Evolutionary conservation across 176 grass and related monocot genomes (phyloP).

Genomic region (Microstegium vimineum): DNA sequence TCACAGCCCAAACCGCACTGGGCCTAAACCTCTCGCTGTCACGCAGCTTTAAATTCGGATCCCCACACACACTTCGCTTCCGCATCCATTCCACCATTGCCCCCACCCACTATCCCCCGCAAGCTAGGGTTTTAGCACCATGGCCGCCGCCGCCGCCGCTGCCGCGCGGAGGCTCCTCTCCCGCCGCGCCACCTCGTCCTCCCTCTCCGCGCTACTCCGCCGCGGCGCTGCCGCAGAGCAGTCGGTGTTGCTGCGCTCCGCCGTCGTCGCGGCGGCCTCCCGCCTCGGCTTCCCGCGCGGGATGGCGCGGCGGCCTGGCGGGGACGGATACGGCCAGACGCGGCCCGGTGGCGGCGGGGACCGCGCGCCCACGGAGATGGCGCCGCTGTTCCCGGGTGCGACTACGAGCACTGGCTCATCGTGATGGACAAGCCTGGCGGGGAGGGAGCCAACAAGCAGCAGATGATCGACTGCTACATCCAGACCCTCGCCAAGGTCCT

Average conservation of each 20-base stretch:
- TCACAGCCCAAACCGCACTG: not conserved
- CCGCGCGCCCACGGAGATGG: constrained; percentile 52
- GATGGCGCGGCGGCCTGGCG: constrained; percentile 47
- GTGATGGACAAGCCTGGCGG: constrained; percentile 81
- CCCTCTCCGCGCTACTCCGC: constrained; percentile 29
- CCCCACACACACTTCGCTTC: not conserved
- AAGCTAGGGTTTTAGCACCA: constrained; percentile 49
- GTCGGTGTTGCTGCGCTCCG: constrained; percentile 28
- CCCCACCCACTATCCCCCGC: not conserved
- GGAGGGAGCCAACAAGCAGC: constrained; percentile 60
- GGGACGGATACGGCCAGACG: constrained; percentile 23
- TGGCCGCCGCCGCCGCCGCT: constrained; percentile 34
- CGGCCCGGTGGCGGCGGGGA: constrained; percentile 28
- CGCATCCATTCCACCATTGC: not conserved
- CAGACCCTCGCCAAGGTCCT: constrained; percentile 69
- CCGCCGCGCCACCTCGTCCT: constrained; percentile 22
- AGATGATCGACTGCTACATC: constrained; percentile 84
- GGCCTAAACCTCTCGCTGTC: constrained; percentile 7
- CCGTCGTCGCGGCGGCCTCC: constrained; percentile 1
- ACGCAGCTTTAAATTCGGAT: constrained; percentile 22
- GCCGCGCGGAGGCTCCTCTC: constrained; percentile 51
- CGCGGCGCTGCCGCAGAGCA: constrained; percentile 5
- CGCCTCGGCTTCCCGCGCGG: constrained; percentile 43
- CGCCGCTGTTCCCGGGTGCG: constrained; percentile 68
- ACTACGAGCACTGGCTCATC: constrained; percentile 86